Conservation (phyloP, 495 filamentous ascomycete genomes). For the Corynascus novoguineensis region DNA sequence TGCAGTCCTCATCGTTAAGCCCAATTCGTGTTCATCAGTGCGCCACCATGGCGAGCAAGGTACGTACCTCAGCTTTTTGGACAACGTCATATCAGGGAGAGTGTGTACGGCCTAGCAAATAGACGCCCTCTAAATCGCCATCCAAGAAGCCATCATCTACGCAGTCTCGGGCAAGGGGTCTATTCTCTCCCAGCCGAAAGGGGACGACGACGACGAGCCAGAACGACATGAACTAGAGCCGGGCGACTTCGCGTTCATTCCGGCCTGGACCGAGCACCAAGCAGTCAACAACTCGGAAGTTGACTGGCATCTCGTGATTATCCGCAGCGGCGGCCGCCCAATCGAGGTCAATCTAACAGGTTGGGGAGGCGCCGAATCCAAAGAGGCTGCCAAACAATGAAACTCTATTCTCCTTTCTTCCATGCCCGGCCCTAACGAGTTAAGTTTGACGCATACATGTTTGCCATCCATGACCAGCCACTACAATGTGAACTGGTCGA, state of each 20-base stretch:
- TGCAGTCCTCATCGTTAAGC: constrained; percentile 41
- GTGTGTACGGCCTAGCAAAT: background rate
- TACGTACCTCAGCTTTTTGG: constrained; percentile 19
- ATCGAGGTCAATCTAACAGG: constrained; percentile 53
- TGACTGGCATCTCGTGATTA: constrained; percentile 56
- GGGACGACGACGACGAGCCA: constrained; percentile 36
- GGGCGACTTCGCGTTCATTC: constrained; percentile 62
- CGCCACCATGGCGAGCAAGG: constrained; percentile 48
- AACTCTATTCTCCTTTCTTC: background rate
- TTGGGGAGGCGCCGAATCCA: constrained; percentile 45
- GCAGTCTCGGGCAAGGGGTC: constrained; percentile 38
- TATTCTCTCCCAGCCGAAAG: constrained; percentile 37
- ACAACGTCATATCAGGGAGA: background rate
- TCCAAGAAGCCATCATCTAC: constrained; percentile 44
- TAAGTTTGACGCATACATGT: too few species aligned
- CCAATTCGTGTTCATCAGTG: constrained; percentile 36
- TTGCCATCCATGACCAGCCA: too few species aligned
- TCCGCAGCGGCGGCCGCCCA: constrained; percentile 51
- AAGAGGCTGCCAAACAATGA: constrained; percentile 9
- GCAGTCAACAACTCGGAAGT: constrained; percentile 55
- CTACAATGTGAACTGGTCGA: too few species aligned
- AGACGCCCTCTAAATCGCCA: background rate
- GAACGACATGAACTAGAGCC: constrained; percentile 49
- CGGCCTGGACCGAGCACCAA: constrained; percentile 61
- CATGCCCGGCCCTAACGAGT: background rate